These are phyloP conservation scores for Przewalskia tangutica DNA, from an alignment of 257 asterid genomes.

Conservation along the genomic window DNA sequence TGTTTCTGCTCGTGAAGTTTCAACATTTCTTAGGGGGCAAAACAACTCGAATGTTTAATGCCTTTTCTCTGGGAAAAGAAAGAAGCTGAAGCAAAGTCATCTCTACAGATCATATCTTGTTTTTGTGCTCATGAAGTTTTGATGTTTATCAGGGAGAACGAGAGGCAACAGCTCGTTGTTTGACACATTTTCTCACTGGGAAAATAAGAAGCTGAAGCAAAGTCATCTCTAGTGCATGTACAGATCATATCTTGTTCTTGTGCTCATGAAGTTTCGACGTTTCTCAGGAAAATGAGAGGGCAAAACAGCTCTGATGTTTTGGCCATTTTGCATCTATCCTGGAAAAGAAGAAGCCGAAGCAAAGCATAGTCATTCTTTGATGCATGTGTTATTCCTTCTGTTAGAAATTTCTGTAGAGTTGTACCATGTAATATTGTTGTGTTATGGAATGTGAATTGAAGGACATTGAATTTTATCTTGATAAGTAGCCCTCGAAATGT, in stretches of 20 bases:
- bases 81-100: too few species aligned
- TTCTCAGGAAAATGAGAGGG: neutral
- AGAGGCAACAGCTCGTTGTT: neutral
- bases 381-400: neutral
- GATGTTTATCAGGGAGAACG: neutral
- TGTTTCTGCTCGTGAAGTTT: neutral
- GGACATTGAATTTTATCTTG: neutral
- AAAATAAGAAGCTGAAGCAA: neutral
- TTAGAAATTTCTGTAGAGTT: neutral
- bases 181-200: neutral
- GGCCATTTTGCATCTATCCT: neutral
- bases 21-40: too few species aligned
- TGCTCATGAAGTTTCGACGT: neutral
- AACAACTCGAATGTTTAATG: too few species aligned
- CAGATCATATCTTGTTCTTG: neutral
- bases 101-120: too few species aligned
- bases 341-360: neutral
- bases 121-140: neutral
- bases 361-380: neutral
- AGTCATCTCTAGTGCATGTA: neutral
- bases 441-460: neutral
- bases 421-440: neutral
- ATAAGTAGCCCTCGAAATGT: neutral
- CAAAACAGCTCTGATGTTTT: neutral
- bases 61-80: too few species aligned